Conservation (phyloP, 495 filamentous ascomycete species). For the Cairneyella variabilis region DNA sequence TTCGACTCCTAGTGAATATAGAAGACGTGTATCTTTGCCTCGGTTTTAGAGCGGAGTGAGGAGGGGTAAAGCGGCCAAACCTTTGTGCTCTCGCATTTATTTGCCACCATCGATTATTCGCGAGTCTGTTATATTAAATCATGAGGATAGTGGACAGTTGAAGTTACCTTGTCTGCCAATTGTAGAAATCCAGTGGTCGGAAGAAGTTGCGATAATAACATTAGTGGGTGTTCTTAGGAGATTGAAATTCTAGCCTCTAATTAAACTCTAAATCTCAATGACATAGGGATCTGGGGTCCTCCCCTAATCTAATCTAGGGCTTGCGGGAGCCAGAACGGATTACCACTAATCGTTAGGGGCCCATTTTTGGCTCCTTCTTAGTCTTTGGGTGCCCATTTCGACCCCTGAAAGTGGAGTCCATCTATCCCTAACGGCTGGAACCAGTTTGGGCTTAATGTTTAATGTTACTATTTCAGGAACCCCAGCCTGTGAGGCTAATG, state of each 20-base stretch:
- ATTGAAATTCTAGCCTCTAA: conserved; percentile 7
- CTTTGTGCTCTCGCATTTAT: conserved; percentile 5
- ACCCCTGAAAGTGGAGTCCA: not conserved
- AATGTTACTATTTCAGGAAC: too few relatives aligned
- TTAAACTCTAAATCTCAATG: not conserved
- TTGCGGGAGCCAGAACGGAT: not conserved
- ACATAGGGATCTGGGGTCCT: not conserved
- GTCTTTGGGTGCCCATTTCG: not conserved
- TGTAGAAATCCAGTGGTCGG: too few relatives aligned
- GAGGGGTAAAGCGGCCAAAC: not conserved
- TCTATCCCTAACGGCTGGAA: not conserved
- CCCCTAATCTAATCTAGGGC: not conserved
- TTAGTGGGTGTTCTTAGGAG: conserved; percentile 1
- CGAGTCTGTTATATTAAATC: not conserved
- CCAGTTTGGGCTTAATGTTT: not conserved
- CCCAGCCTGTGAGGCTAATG: too few relatives aligned
- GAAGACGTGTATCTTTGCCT: conserved; percentile 4
- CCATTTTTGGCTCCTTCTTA: not conserved
- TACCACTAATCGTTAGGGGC: not conserved
- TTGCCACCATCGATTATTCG: conserved; percentile 2
- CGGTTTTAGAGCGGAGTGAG: not conserved
- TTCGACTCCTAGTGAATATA: conserved; percentile 1
- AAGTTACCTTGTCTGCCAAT: not conserved
- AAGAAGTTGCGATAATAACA: not conserved
- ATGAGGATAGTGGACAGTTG: not conserved